Conservation (phyloP, 192 early-diverging fungal species). For the Gamsiella multidivaricata region DNA sequence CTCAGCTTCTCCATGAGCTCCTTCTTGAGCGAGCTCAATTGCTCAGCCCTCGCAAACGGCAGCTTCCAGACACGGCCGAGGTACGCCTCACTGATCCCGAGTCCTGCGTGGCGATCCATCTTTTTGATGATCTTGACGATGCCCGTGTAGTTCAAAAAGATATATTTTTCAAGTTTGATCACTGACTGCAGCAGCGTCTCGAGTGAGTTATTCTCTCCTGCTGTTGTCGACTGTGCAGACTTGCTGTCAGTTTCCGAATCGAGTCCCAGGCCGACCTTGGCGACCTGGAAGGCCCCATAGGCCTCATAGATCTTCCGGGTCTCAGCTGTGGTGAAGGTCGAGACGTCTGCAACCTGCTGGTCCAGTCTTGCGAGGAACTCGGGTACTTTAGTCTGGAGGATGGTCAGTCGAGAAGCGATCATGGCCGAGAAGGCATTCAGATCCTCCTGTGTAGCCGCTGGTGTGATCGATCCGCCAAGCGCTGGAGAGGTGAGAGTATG, state of each 20-base stretch:
- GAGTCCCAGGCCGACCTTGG: slow-evolving; percentile 35
- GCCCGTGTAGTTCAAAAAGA: slow-evolving; percentile 88
- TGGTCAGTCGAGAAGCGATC: slow-evolving; percentile 65
- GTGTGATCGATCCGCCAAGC: slow-evolving; percentile 39
- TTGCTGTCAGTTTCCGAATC: background rate
- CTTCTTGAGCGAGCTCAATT: slow-evolving; percentile 74
- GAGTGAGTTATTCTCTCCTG: slow-evolving; percentile 40
- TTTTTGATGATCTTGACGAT: slow-evolving; percentile 91
- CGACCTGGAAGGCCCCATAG: slow-evolving; percentile 36
- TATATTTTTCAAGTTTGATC: slow-evolving; percentile 80
- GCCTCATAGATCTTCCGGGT: slow-evolving; percentile 50
- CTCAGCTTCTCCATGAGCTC: slow-evolving; percentile 73
- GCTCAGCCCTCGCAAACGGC: slow-evolving; percentile 76
- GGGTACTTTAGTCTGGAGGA: slow-evolving; percentile 68
- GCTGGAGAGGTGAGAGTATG: slow-evolving; percentile 55
- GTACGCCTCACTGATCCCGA: slow-evolving; percentile 76
- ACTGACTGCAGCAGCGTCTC: slow-evolving; percentile 68
- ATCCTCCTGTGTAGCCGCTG: slow-evolving; percentile 31
- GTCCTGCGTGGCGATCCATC: slow-evolving; percentile 84
- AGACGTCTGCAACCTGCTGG: slow-evolving; percentile 70
- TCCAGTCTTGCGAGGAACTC: slow-evolving; percentile 78
- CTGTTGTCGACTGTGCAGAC: slow-evolving; percentile 3
- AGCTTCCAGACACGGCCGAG: slow-evolving; percentile 64
- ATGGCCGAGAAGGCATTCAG: slow-evolving; percentile 65
- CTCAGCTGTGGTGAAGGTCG: slow-evolving; percentile 55